phyloP scores from a whole-genome alignment of 305 asterid species.

The Solanum chacoense region DNA sequence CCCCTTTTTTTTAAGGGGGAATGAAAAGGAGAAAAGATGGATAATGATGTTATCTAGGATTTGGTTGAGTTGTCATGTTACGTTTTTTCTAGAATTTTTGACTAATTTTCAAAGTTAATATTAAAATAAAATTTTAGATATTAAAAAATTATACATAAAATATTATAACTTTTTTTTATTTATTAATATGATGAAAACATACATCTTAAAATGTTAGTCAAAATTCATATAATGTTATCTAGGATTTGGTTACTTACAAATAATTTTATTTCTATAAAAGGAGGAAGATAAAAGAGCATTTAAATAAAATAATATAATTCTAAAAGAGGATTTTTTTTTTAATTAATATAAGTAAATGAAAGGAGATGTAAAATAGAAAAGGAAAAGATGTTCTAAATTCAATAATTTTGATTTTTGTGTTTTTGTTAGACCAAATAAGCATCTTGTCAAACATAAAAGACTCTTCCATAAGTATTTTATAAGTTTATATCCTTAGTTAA shows the following conservation, averaged over 20 bases:
- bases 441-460: background rate
- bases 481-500: too few relatives aligned
- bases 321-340: background rate
- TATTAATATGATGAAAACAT: too few relatives aligned
- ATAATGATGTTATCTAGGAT: background rate
- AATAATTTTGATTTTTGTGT: background rate
- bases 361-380: background rate
- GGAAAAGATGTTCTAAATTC: background rate
- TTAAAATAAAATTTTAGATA: too few relatives aligned
- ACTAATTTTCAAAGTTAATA: too few relatives aligned
- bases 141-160: accelerated
- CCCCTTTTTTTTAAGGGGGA: background rate
- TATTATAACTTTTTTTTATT: too few relatives aligned
- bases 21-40: background rate
- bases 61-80: background rate
- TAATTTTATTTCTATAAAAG: background rate
- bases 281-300: background rate
- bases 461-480: background rate
- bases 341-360: background rate
- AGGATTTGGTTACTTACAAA: background rate
- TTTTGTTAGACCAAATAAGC: background rate
- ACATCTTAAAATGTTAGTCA: too few relatives aligned
- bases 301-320: background rate
- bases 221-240: background rate
- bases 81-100: accelerated